phyloP scores from a whole-genome alignment of 176 grass and related monocot genomes.

The Paspalum vaginatum region DNA sequence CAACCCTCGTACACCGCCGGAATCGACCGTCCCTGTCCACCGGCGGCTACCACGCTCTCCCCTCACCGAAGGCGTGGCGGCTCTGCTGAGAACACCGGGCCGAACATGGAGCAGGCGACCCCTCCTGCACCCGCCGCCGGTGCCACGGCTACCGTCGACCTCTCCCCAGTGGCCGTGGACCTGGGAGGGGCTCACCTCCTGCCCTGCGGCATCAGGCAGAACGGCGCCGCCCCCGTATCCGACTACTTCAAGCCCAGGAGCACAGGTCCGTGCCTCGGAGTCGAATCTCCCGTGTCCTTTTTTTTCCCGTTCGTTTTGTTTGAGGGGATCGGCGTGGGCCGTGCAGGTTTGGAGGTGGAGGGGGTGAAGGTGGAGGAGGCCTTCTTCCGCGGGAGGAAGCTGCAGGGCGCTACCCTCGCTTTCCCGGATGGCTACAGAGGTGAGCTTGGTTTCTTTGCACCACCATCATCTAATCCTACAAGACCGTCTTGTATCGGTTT shows the following conservation, averaged over 20 bases:
- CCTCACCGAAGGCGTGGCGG: no score
- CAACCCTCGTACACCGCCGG: no score
- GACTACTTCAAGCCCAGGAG: constrained; percentile 87
- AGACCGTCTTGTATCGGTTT: background rate
- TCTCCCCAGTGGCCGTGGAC: constrained; percentile 43
- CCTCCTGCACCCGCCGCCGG: constrained; percentile 28
- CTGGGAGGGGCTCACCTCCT: constrained; percentile 75
- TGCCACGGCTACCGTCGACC: constrained; percentile 53
- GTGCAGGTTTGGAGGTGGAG: constrained; percentile 68
- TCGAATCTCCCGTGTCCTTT: background rate
- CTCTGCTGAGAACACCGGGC: no score
- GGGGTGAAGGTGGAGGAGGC: constrained; percentile 79
- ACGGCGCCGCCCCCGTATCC: constrained; percentile 62
- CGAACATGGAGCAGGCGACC: constrained; percentile 48
- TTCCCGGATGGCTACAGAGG: constrained; percentile 81
- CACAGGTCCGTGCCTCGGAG: constrained; percentile 51
- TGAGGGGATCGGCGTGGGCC: background rate
- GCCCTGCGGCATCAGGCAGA: constrained; percentile 76
- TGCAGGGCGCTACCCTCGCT: constrained; percentile 70
- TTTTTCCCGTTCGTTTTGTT: background rate
- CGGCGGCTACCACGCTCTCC: no score
- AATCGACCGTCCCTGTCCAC: no score
- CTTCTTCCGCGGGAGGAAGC: constrained; percentile 90
- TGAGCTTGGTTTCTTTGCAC: constrained; percentile 27
- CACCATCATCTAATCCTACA: background rate